phyloP scores from a whole-genome alignment of 2,329 filamentous ascomycete genomes.

The Cadophora sp. region DNA sequence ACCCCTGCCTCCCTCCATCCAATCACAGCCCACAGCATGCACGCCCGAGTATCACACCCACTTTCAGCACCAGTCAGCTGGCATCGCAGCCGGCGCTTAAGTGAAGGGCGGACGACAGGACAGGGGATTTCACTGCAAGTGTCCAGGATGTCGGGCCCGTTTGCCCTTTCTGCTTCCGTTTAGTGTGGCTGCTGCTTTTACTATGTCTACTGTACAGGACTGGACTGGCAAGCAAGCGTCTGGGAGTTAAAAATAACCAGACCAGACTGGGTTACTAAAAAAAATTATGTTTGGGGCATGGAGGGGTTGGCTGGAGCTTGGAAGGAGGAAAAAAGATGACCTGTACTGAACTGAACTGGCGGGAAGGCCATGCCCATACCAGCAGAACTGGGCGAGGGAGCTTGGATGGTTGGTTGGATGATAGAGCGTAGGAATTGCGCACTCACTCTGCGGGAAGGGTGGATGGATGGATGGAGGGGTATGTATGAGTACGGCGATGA shows the following conservation, averaged over 20 bases:
- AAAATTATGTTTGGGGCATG: too few relatives aligned
- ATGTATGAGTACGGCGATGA: neutral
- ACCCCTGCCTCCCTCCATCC: neutral
- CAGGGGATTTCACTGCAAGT: conserved; percentile 1
- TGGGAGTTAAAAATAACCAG: neutral
- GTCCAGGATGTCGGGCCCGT: conserved; percentile 19
- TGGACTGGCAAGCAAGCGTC: neutral
- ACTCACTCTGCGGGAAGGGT: neutral
- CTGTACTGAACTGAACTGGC: too few relatives aligned
- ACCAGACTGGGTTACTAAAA: too few relatives aligned
- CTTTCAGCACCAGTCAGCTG: conserved; percentile 13
- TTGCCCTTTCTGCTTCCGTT: neutral
- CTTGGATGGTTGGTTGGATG: neutral
- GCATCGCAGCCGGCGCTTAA: conserved; percentile 17
- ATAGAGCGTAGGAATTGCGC: neutral
- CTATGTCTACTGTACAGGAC: too few relatives aligned
- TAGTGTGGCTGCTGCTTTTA: conserved; percentile 7
- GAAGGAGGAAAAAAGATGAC: too few relatives aligned
- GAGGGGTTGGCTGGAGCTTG: neutral
- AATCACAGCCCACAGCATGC: neutral
- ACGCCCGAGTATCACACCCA: conserved; percentile 10
- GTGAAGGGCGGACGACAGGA: neutral
- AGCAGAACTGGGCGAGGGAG: neutral
- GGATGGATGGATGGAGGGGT: neutral
- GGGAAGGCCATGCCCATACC: too few relatives aligned